Evolutionary conservation across 2,329 filamentous ascomycete species (phyloP), one percentile per base, ranked within the genome.

Genomic region (Aspergillus unguis): DNA sequence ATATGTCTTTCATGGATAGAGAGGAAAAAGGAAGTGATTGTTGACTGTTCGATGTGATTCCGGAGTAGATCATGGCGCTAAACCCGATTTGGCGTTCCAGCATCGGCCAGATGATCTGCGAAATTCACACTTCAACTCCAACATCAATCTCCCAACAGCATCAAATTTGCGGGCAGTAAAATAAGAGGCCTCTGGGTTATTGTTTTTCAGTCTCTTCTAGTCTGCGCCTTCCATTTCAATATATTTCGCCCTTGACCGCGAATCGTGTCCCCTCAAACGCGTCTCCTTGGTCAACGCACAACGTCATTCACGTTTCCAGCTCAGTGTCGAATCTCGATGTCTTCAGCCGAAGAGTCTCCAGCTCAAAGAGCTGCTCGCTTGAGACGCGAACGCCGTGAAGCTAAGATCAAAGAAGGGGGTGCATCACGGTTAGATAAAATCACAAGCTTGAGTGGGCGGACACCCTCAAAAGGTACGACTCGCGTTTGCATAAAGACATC

Each of bases 331-430:
- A 42, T 23, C 9, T 33, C 5, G 26, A 73, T 73, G 70, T 69
- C 69, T 11, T 63, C 65, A 3, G 38, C 64, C 27, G 73, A 75
- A 50, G 75, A 78, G 62, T 76, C 76, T 1, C 73, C 75, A 11
- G 72, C 74, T 17, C 76, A 78, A 55, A 65, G 67, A 58, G 77
- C 82, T 60, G 82, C 83, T 45, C 80, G 83, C 43, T 73, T 84
- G 50, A 80, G 84, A 38, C 80, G 83, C 55, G 83, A 86, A 66
- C 81, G 83, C 55, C 78, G 83, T 17, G 79, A 84, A 62, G 82
- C 82, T 51, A 86, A 85, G 69, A 81, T 85, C 64, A 77, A 75
- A 57, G 77, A 78, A 42, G 77, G 78, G 55, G 83, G 82, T 49
- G 77, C 80, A 36, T 78, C 80, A 35, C 77, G 84, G 56, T 72